Evolutionary conservation across 129 eudicot species (phyloP), one percentile per base, ranked within the genome.

Genomic region (Ambrosia artemisiifolia): DNA sequence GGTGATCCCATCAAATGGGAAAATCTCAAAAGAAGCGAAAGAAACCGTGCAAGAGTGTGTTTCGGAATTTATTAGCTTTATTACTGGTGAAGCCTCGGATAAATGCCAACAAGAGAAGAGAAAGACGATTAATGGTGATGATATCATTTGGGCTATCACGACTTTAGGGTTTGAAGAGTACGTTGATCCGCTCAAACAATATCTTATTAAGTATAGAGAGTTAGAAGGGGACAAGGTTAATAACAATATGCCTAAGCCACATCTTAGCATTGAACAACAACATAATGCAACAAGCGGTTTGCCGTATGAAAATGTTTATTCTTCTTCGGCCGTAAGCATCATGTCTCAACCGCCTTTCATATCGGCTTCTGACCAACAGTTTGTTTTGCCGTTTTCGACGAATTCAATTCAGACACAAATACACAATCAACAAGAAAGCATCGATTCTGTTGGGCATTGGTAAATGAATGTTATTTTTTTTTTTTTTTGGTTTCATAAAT

Each of bases 31-130:
- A 53, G 92, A 89, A 2, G 96, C 96, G 0, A 89, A 89, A 79
- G 96, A 86, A 50, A 86, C 90, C 2, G 92, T 89, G 7, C 96
- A 89, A 78, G 92, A 89, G 76, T 89, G 96, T 4, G 96, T 86
- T 28, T 86, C 96, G 2, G 96, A 89, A 68, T 89, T 89, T 80
- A 89, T 89, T 35, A 89, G 96, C 69, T 89, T 89, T 54, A 84
- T 89, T 8, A 89, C 92, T 0, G 90, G 92, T 4, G 92, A 89
- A 67, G 96, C 96, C 18, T 86, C 96, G 0, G 92, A 86, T 47
- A 89, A 86, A 76, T 89, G 92, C 75, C 96, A 89, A 76, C 83
- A 83, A 11, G 96, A 89, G 69, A 89, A 89, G 54, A 69, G 96
- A 18, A 89, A 89, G 79, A 89, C 96, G 0, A 87, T 89, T 73